Conservation (phyloP, 169 alveolate species). For the Perkinsus olseni region DNA sequence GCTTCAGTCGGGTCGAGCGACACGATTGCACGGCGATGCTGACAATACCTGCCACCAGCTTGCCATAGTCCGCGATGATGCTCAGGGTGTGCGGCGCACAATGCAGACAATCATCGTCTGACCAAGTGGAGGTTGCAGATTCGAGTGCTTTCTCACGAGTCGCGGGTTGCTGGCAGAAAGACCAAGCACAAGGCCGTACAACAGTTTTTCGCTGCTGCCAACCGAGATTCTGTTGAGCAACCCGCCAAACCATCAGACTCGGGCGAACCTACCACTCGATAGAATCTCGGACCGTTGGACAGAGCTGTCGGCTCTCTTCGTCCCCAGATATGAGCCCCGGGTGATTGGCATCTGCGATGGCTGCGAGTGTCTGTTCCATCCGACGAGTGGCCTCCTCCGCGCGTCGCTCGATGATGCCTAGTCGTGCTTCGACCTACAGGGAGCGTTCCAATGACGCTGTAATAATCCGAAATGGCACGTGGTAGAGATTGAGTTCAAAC, state of each 20-base stretch:
- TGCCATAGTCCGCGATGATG: background rate
- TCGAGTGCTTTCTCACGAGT: too few species aligned
- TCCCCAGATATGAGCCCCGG: background rate
- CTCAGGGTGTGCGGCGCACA: background rate
- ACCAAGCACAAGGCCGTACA: too few species aligned
- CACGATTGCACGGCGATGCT: background rate
- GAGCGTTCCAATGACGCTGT: background rate
- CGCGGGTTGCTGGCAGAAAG: too few species aligned
- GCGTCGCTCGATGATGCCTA: background rate
- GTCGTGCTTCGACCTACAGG: background rate
- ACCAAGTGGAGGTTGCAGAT: background rate
- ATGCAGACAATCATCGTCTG: background rate
- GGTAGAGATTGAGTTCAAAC: background rate
- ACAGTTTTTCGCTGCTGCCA: too few species aligned
- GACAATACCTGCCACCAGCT: background rate
- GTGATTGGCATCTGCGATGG: background rate
- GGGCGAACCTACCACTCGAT: background rate
- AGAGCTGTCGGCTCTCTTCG: background rate
- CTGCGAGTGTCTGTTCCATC: background rate
- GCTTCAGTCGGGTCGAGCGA: background rate
- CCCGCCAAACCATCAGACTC: background rate
- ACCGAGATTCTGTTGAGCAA: background rate
- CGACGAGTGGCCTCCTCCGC: background rate
- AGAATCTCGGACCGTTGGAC: background rate
- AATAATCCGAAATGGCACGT: background rate